These are phyloP conservation scores for Cladosporium sphaerospermum DNA, from an alignment of 2,329 filamentous ascomycete genomes.

Conservation along the genomic window DNA sequence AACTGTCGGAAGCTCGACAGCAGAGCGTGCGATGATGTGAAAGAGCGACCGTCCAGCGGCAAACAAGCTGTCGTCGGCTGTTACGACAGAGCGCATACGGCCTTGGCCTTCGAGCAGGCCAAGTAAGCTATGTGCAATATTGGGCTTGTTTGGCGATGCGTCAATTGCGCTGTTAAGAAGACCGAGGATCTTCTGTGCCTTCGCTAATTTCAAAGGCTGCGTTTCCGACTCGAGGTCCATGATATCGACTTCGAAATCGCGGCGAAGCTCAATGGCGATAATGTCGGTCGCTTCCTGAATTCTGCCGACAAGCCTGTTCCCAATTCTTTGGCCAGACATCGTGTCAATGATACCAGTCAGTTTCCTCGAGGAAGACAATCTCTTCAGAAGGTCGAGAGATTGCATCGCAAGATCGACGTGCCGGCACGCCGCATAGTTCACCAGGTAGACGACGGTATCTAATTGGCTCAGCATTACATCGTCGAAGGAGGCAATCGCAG, in stretches of 20 bases:
- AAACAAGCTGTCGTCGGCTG: slow-evolving; percentile 65
- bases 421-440: slow-evolving; percentile 77
- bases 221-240: slow-evolving; percentile 70
- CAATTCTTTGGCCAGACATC: slow-evolving; percentile 44
- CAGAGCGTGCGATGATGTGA: slow-evolving; percentile 65
- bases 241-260: slow-evolving; percentile 70
- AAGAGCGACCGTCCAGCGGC: slow-evolving; percentile 69
- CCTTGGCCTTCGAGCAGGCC: slow-evolving; percentile 63
- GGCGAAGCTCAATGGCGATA: slow-evolving; percentile 78
- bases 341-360: slow-evolving; percentile 65
- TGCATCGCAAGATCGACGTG: slow-evolving; percentile 74
- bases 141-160: slow-evolving; percentile 69
- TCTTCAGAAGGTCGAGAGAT: slow-evolving; percentile 76
- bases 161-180: slow-evolving; percentile 77
- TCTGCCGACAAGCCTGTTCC: slow-evolving; percentile 25
- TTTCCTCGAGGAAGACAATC: slow-evolving; percentile 75
- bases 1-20: slow-evolving; percentile 22
- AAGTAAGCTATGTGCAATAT: slow-evolving; percentile 82
- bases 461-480: slow-evolving; percentile 82
- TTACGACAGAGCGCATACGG: slow-evolving; percentile 60
- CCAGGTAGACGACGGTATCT: slow-evolving; percentile 71
- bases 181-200: slow-evolving; percentile 69
- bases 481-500: slow-evolving; percentile 81
- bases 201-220: slow-evolving; percentile 71
- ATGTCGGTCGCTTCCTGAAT: slow-evolving; percentile 39